A percentile compares a stretch with the other conserved stretches of the same genome.
Evolutionary conservation across 1,284 basidiomycete genomes (phyloP).

Genomic region (Ceratobasidium sp.): DNA sequence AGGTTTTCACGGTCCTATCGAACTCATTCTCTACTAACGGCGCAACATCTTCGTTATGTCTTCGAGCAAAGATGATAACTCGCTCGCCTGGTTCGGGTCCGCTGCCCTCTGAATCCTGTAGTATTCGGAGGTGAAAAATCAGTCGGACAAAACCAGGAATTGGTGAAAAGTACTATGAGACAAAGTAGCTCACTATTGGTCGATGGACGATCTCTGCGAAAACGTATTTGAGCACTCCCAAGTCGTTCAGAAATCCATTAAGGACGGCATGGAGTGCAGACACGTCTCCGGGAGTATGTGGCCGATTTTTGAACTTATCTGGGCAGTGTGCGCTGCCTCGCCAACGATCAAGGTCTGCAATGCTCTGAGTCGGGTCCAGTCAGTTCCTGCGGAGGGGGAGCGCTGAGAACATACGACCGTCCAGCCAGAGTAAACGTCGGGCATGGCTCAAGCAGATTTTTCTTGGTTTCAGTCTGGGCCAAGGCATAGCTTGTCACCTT

Average conservation of each 20-base stretch:
- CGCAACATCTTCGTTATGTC: not conserved
- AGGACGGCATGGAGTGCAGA: slow-evolving; percentile 15
- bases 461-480: not conserved
- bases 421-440: slow-evolving; percentile 32
- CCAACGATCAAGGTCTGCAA: slow-evolving; percentile 1
- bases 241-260: not conserved
- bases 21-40: slow-evolving; percentile 18
- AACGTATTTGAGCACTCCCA: slow-evolving; percentile 16
- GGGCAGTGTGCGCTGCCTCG: slow-evolving; percentile 1
- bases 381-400: not conserved
- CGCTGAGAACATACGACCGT: not conserved
- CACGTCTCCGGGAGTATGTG: slow-evolving; percentile 12
- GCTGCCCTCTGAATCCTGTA: not conserved
- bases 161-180: too few species aligned
- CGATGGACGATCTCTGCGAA: slow-evolving; percentile 23
- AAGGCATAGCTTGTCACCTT: not conserved
- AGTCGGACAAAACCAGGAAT: not conserved
- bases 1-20: slow-evolving; percentile 15
- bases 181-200: not conserved
- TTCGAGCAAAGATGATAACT: slow-evolving; percentile 20
- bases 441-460: not conserved
- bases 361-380: not conserved
- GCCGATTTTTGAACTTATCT: not conserved
- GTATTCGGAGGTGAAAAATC: too few species aligned
- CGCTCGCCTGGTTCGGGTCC: slow-evolving; percentile 15